Base-by-base conservation (phyloP, 495 filamentous ascomycete species). In the Penicillium tannophilum region DNA sequence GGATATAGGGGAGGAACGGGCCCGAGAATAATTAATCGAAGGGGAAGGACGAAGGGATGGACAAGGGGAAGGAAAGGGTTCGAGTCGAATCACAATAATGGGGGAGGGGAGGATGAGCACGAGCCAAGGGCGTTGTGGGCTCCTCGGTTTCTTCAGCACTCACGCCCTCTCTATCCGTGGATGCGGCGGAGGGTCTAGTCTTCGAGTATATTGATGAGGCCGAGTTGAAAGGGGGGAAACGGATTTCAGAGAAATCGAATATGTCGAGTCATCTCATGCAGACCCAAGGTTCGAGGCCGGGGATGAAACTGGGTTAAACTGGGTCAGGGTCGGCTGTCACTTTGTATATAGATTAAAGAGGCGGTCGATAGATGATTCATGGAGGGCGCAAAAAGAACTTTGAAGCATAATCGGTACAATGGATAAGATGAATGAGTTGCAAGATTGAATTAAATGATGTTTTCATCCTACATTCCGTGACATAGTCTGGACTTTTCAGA, bases 61-160 rank as follows among this genome's bases (percentile, higher is more conserved):
- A 36, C 44, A 50, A 56, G 59, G 35, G 60, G 56, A 58, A 45
- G 51, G 23, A 9, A 50, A 31, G 23, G 26, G 39, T 41, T 41
- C 39, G 39, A 46, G 19, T 59, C 49, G 50, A 46, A 46, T 46
- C 43, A 46, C 43, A 46, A 46, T 46, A 17, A 44, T 20, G n/a
- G 42, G 19, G 45, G 45, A 24, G 26, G 26, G 46, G 26, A n/a
- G 33, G 46, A 47, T 28, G 59, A 55, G 59, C 59, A 61, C 59
- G 59, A 61, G 59, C 59, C 53, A 61, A 56, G 52, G 35, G 51
- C 43, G 36, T 49, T 49, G 24, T 49, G 46, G 46, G 46, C 52
- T 54, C 41, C 20, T 31, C 36, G 48, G 10, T 33, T 33, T 31
- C 46, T 31, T 12, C 16, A 28, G 46, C 7, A 30, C 20, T 1